Evolutionary conservation across 2,329 filamentous ascomycete species (phyloP).

Genomic region (Alternaria atra): DNA sequence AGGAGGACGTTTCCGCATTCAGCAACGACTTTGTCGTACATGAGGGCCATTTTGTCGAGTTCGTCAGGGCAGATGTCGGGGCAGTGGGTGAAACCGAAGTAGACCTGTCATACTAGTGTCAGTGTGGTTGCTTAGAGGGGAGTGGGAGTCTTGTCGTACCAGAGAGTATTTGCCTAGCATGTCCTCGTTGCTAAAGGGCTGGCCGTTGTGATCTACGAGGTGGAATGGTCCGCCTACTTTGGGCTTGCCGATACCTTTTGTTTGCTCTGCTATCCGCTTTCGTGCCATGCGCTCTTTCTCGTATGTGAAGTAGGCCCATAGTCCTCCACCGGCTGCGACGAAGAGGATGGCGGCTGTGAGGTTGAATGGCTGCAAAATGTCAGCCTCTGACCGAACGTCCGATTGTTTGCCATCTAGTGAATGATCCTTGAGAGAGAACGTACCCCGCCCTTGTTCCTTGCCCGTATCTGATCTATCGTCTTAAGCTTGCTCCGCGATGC

Average conservation of each 20-base stretch:
- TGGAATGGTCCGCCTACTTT: slow-evolving; percentile 91
- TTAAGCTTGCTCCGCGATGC: slow-evolving; percentile 41
- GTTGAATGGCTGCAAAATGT: slow-evolving; percentile 77
- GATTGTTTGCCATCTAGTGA: not conserved
- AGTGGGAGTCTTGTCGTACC: slow-evolving; percentile 58
- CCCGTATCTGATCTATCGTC: slow-evolving; percentile 48
- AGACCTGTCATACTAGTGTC: slow-evolving; percentile 67
- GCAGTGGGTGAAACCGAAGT: slow-evolving; percentile 98
- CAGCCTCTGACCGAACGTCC: slow-evolving; percentile 9
- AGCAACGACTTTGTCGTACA: slow-evolving; percentile 75
- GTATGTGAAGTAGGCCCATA: slow-evolving; percentile 90
- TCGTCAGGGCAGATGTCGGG: slow-evolving; percentile 99
- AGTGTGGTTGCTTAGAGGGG: not conserved
- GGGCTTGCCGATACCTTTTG: slow-evolving; percentile 90
- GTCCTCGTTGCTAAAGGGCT: slow-evolving; percentile 77
- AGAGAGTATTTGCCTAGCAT: slow-evolving; percentile 87
- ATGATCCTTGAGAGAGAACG: slow-evolving; percentile 3
- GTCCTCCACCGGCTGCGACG: slow-evolving; percentile 75
- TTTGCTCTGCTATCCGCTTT: slow-evolving; percentile 86
- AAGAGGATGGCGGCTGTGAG: slow-evolving; percentile 91
- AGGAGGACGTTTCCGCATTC: slow-evolving; percentile 64
- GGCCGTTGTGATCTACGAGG: slow-evolving; percentile 82
- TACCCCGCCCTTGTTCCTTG: slow-evolving; percentile 49
- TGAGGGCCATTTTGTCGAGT: slow-evolving; percentile 98
- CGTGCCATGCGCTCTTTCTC: slow-evolving; percentile 93